Base-by-base conservation (phyloP, 139 green algal species). In the Haematococcus lacustris region DNA sequence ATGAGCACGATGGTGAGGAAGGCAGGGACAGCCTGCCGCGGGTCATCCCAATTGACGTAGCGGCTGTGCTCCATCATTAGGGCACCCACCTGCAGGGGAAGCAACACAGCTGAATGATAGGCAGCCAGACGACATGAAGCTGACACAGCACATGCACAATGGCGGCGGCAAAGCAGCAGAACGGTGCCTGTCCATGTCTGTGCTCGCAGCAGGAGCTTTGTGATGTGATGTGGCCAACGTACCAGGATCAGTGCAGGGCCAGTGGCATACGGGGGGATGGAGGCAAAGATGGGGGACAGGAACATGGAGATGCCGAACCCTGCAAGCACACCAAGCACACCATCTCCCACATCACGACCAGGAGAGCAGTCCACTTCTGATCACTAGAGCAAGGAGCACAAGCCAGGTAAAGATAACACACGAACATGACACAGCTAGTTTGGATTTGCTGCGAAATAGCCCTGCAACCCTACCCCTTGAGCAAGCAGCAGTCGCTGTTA, bases 1-100 rank as follows among this genome's bases (percentile, higher is more conserved):
- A 93, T 92, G 65, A 89, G 71, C n/a, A 88, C 71, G 60, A 96
- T 87, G 71, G 88, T 91, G 71, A 93, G 78, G 82, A 96, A 93
- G 9, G 89, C 86, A 6, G 90, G 88, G 2, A 93, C 77, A 9
- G 85, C 80, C 86, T 78, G 28, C 68, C 72, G 38, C 21, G 51
- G 9, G 63, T 51, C 21, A 60, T 71, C 40, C 63, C 63, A 71
- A 28, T 28, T 4, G 13, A 71, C 26, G 39, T 82, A 89, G 32
- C 85, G 63, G 50, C 83, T 83, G 69, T 89, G 80, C 65, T 86
- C 83, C 65, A 89, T 84, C 82, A 87, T 87, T 32, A 86, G 73
- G 0, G 64, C 65, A 28, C 81, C 81, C 40, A 86, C 80, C 40
- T 89, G 78, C 34, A 74, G 63, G 30, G 26, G 34, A 6, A 26